Percentiles rank a stretch among this genome's conserved stretches.
These are phyloP conservation scores for Amaranthus palmeri DNA, from an alignment of 148 eudicot species.

Conservation along the genomic window DNA sequence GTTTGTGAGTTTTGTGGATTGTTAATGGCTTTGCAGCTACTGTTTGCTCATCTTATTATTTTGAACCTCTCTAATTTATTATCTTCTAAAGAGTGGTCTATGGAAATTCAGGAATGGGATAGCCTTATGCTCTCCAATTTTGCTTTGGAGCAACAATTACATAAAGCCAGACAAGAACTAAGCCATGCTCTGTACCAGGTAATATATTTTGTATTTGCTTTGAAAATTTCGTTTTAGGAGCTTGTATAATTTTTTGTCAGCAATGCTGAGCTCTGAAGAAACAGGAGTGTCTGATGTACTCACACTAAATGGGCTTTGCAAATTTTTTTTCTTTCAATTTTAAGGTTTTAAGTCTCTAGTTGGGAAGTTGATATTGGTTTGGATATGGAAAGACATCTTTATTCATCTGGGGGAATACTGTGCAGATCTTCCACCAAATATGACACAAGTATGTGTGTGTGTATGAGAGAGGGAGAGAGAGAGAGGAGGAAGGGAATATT, in stretches of 20 bases:
- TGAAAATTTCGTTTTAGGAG: not conserved
- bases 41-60: not conserved
- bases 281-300: no score
- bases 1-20: not conserved
- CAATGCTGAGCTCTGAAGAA: no score
- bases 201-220: not conserved
- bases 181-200: conserved; percentile 99
- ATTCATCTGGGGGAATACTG: not conserved
- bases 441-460: not conserved
- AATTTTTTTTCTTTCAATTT: no score
- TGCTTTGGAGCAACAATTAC: conserved; percentile 91
- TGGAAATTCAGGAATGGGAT: conserved; percentile 81
- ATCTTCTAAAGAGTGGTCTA: conserved; percentile 12
- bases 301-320: not conserved
- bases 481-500: not conserved
- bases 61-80: not conserved
- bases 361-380: not conserved
- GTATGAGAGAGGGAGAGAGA: not conserved
- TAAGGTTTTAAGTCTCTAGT: not conserved
- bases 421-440: not conserved
- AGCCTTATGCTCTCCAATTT: conserved; percentile 86
- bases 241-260: not conserved
- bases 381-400: not conserved
- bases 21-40: not conserved
- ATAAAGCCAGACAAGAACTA: conserved; percentile 92